Evolutionary conservation across 116 monocot genomes (phyloP).

Genomic region (Dioscorea cayenensis): DNA sequence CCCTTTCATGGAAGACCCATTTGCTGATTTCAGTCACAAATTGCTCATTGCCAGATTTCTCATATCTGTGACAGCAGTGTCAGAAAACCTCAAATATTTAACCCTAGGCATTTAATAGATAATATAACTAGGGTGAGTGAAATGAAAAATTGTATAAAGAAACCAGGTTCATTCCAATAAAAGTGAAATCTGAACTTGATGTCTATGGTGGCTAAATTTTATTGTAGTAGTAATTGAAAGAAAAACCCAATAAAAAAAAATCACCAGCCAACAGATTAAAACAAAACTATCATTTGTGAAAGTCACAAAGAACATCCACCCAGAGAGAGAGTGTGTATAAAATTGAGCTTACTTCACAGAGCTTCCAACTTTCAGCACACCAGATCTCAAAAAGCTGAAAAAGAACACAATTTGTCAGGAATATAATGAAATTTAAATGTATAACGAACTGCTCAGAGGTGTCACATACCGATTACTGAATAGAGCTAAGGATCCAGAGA

Average conservation of each 20-base stretch:
- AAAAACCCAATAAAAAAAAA: too few relatives aligned
- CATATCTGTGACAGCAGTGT: slow-evolving; percentile 34
- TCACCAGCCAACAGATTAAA: too few relatives aligned
- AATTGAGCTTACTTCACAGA: slow-evolving; percentile 39
- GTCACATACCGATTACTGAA: slow-evolving; percentile 70
- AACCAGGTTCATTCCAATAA: too few relatives aligned
- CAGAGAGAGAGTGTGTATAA: too few relatives aligned
- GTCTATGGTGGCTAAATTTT: too few relatives aligned
- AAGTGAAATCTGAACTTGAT: too few relatives aligned
- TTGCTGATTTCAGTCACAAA: slow-evolving; percentile 88
- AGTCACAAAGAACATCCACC: too few relatives aligned
- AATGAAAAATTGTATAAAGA: too few relatives aligned
- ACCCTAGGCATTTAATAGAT: too few relatives aligned
- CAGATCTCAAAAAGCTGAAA: slow-evolving; percentile 66
- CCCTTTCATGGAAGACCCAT: slow-evolving; percentile 99
- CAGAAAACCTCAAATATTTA: neutral
- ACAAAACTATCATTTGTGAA: too few relatives aligned
- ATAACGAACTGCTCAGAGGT: neutral
- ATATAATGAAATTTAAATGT: neutral
- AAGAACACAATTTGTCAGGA: neutral
- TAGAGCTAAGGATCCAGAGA: slow-evolving; percentile 83
- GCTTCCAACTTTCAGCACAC: slow-evolving; percentile 68
- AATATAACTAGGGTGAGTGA: too few relatives aligned
- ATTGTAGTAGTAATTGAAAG: too few relatives aligned
- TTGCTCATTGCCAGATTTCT: slow-evolving; percentile 87